Conservation (phyloP, 1,284 basidiomycete species). For the Moesziomyces aphidis region DNA sequence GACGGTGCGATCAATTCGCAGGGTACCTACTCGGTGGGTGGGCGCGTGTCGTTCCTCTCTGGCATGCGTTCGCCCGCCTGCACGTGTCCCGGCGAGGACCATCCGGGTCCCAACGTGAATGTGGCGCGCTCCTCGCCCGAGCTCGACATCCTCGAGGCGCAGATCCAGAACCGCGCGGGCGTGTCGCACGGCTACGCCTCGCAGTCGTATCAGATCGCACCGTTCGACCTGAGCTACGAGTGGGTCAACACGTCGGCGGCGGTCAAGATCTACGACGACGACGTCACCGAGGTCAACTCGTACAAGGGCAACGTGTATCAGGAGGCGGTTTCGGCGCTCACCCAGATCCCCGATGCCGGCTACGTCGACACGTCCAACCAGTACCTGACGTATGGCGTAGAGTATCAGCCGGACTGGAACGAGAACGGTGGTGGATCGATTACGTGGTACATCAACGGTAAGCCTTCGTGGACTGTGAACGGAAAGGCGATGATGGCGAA, state of each 20-base stretch:
- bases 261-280: constrained; percentile 46
- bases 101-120: constrained; percentile 61
- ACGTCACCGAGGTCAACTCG: constrained; percentile 52
- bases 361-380: constrained; percentile 43
- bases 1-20: constrained; percentile 42
- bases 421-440: constrained; percentile 56
- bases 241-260: constrained; percentile 49
- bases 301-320: constrained; percentile 65
- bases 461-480: constrained; percentile 59
- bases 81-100: constrained; percentile 62
- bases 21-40: constrained; percentile 30
- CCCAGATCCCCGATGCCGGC: constrained; percentile 56
- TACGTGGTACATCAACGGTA: constrained; percentile 63
- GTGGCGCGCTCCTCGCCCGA: constrained; percentile 67
- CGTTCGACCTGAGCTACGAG: constrained; percentile 62
- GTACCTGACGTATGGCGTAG: constrained; percentile 61
- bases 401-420: constrained; percentile 65
- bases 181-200: constrained; percentile 55
- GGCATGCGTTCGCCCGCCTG: constrained; percentile 52
- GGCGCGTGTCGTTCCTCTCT: constrained; percentile 37
- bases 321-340: constrained; percentile 65
- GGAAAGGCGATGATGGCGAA: constrained; percentile 41
- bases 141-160: constrained; percentile 68
- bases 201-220: constrained; percentile 66
- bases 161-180: constrained; percentile 71